Conservation (phyloP, 176 grass and related monocot genomes). For the Juncus inflexus region DNA sequence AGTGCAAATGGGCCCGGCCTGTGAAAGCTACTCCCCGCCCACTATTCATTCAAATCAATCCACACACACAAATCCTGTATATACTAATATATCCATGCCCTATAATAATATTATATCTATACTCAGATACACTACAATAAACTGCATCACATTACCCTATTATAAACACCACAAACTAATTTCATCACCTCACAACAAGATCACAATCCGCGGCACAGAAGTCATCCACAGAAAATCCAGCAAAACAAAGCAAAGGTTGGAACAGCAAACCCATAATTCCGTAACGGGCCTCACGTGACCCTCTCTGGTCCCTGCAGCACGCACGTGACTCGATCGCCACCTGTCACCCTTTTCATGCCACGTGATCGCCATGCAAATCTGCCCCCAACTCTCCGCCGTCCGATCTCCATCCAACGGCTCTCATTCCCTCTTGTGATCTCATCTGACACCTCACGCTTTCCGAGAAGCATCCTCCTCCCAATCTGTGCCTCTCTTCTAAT, state of each 20-base stretch:
- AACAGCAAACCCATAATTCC: conserved; percentile 7
- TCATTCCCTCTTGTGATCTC: neutral
- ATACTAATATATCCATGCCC: too few species aligned
- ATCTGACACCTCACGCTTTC: conserved; percentile 10
- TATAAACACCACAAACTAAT: too few species aligned
- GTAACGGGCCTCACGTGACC: conserved; percentile 23
- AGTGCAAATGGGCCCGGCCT: too few species aligned
- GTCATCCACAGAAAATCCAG: neutral
- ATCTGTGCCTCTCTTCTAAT: neutral
- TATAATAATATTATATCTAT: too few species aligned
- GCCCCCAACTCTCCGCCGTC: neutral
- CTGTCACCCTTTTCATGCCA: neutral
- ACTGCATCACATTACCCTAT: too few species aligned
- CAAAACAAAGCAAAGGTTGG: conserved; percentile 7
- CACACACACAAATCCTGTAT: too few species aligned
- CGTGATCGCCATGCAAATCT: neutral
- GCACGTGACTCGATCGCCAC: conserved; percentile 15
- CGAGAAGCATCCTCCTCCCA: conserved; percentile 22
- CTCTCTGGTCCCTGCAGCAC: conserved; percentile 6
- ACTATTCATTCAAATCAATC: too few species aligned
- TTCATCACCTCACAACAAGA: neutral
- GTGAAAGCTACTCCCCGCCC: too few species aligned
- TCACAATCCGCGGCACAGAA: too few species aligned
- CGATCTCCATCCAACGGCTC: conserved; percentile 6
- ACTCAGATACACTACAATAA: too few species aligned